Conservation (phyloP, 495 filamentous ascomycete genomes). For the Corynascus novoguineensis region DNA sequence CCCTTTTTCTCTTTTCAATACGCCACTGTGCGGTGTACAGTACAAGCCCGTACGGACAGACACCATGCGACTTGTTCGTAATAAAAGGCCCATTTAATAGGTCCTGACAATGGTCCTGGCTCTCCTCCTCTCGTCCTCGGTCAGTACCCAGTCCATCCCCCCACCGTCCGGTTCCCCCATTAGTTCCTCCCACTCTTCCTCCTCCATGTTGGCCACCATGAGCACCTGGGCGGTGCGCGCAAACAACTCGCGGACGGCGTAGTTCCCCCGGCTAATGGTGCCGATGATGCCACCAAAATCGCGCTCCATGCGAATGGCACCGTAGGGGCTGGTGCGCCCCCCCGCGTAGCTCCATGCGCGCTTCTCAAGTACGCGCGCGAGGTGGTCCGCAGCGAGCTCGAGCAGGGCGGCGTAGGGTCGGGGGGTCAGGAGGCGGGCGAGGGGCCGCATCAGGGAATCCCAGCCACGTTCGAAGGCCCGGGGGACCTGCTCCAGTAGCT, state of each 20-base stretch:
- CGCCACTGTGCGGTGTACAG: too few relatives aligned
- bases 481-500: constrained; percentile 55
- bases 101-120: constrained; percentile 45
- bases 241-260: constrained; percentile 77
- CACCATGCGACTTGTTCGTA: too few relatives aligned
- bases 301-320: constrained; percentile 80
- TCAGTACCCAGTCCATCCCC: constrained; percentile 50
- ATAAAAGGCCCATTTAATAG: too few relatives aligned
- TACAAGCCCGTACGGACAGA: too few relatives aligned
- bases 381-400: constrained; percentile 63
- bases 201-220: constrained; percentile 92
- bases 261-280: constrained; percentile 69
- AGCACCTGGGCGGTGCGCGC: constrained; percentile 74
- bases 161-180: constrained; percentile 34
- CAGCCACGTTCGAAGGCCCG: constrained; percentile 73
- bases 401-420: constrained; percentile 64
- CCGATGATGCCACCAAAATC: constrained; percentile 77
- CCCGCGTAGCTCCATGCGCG: constrained; percentile 76
- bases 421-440: constrained; percentile 78
- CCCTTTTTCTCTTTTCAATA: too few relatives aligned
- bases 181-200: constrained; percentile 89
- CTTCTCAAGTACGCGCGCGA: constrained; percentile 77
- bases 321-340: constrained; percentile 69
- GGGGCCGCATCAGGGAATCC: constrained; percentile 75
- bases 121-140: constrained; percentile 48